Evolutionary conservation across 495 filamentous ascomycete species (phyloP), one percentile per base, ranked within the genome.

Genomic region (Daldinia loculata): DNA sequence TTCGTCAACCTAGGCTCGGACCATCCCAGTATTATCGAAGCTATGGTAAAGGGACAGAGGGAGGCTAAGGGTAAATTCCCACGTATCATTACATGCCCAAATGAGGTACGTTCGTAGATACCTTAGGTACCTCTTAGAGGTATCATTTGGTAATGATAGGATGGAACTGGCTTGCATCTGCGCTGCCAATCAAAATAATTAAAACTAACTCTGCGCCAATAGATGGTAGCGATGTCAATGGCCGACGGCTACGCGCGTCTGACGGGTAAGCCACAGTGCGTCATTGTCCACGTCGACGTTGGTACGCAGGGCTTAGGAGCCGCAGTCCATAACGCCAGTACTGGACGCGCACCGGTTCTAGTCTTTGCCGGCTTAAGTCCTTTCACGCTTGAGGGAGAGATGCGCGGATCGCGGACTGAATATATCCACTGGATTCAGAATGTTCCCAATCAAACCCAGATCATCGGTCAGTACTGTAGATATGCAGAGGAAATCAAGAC

Each of bases 391-490:
- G 94, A 98, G 70, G 95, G 95, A 4, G 95, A 98, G 80, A 87
- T 93, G 84, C 86, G 92, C 22, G 95, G 95, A 2, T 92, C 89
- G 4, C 86, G 95, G 45, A 97, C 93, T 0, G 95, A 98, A 80
- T 98, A 95, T 77, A 98, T 97, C 74, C 95, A 98, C 75, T 98
- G 95, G 92, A 94, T 97, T 43, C 95, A 98, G 75, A 93, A 98
- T 80, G 93, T 98, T 6, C 95, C 94, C 1, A 93, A 98, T 68
- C 95, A 98, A 80, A 94, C 93, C 76, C 90, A 91, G 77, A 97
- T 98, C 66, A 84, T 98, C 12, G 86, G 86, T 2, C 95, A 98
- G 80, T 98, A 98, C 77, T 98, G 95, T 76, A 88, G 95, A n/a
- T 98, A 97, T 76, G 82, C 90, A 0, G 93, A 84, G 1, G 95